phyloP scores from a whole-genome alignment of 2,329 filamentous ascomycete species.

The Cryphonectria naterciae region DNA sequence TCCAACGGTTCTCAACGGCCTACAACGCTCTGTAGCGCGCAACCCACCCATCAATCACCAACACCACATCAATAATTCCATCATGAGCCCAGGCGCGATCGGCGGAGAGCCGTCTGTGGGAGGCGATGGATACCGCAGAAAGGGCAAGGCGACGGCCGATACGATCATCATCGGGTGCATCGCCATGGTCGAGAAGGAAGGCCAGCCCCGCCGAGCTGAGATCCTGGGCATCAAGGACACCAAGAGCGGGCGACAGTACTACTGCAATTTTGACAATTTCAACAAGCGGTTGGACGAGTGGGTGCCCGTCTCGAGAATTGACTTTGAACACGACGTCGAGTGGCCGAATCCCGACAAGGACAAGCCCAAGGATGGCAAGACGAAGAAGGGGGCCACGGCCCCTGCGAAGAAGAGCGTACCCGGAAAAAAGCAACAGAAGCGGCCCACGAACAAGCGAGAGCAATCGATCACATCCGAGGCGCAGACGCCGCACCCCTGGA shows the following conservation, averaged over 20 bases:
- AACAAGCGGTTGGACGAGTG: conserved; percentile 88
- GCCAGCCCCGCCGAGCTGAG: conserved; percentile 86
- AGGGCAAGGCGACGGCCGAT: conserved; percentile 81
- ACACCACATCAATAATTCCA: conserved; percentile 38
- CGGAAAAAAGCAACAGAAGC: conserved; percentile 63
- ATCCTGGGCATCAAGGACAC: conserved; percentile 93
- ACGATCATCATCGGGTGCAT: conserved; percentile 70
- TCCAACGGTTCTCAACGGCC: not conserved
- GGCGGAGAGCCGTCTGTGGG: conserved; percentile 59
- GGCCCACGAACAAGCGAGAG: conserved; percentile 55
- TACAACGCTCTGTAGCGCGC: not conserved
- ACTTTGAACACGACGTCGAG: conserved; percentile 88
- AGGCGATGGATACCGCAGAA: conserved; percentile 64
- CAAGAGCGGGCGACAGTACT: conserved; percentile 86
- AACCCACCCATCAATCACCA: conserved; percentile 29
- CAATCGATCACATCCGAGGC: conserved; percentile 58
- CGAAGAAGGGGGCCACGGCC: conserved; percentile 68
- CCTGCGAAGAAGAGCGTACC: conserved; percentile 58
- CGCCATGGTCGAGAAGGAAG: conserved; percentile 70
- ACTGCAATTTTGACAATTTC: conserved; percentile 98
- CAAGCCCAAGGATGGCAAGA: conserved; percentile 74
- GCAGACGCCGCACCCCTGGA: conserved; percentile 58
- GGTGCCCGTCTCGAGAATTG: conserved; percentile 81
- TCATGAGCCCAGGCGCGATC: conserved; percentile 58
- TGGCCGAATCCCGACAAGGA: conserved; percentile 93